phyloP scores from a whole-genome alignment of 495 filamentous ascomycete species.

The Lepraria neglecta region DNA sequence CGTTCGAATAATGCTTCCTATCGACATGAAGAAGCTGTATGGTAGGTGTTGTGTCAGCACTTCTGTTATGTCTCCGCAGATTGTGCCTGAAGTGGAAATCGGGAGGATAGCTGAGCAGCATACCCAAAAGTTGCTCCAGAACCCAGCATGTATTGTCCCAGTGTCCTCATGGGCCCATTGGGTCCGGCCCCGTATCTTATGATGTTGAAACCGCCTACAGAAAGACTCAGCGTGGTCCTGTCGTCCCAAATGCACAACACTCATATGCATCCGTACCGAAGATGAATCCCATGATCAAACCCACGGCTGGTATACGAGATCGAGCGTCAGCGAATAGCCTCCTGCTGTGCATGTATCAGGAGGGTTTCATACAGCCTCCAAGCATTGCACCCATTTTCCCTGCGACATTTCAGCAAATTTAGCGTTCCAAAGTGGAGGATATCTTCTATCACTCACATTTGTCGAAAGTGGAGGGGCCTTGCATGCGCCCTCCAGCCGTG shows the following conservation, averaged over 20 bases:
- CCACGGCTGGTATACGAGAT: constrained; percentile 58
- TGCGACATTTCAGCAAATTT: constrained; percentile 39
- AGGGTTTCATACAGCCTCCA: constrained; percentile 72
- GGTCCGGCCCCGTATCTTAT: constrained; percentile 88
- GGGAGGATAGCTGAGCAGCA: constrained; percentile 26
- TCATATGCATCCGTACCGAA: constrained; percentile 56
- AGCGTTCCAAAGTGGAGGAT: background rate
- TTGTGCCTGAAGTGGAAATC: background rate
- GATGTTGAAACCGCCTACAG: constrained; percentile 79
- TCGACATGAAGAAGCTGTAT: constrained; percentile 94
- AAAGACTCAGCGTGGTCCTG: background rate
- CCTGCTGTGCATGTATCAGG: background rate
- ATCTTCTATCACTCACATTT: constrained; percentile 66
- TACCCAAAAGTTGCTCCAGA: constrained; percentile 97
- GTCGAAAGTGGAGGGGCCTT: constrained; percentile 78
- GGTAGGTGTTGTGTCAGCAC: constrained; percentile 20
- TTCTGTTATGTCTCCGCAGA: too few relatives aligned
- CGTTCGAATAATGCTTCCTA: constrained; percentile 89
- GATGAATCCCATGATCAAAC: constrained; percentile 94
- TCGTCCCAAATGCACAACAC: background rate
- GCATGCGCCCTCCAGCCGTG: constrained; percentile 33
- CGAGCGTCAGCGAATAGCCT: background rate
- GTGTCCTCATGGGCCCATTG: constrained; percentile 84
- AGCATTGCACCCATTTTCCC: constrained; percentile 98
- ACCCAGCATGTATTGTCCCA: constrained; percentile 97